Conservation (phyloP, 257 asterid species). For the Ocimum tenuiflorum region DNA sequence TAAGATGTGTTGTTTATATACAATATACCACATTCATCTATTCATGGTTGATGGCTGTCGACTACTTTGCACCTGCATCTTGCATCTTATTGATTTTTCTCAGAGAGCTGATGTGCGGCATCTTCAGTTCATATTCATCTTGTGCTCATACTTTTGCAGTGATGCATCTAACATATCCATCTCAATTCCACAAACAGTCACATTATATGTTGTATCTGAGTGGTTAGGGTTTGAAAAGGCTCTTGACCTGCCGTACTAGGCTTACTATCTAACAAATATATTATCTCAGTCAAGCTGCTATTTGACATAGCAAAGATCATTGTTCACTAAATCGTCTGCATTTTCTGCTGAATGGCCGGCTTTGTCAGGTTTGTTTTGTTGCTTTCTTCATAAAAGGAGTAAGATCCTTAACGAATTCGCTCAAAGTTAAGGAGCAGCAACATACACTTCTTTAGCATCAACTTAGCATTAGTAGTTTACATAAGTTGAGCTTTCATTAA, state of each 20-base stretch:
- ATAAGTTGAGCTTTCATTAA: background rate
- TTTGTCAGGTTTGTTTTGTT: slow-evolving; percentile 20
- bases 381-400: slow-evolving; percentile 14
- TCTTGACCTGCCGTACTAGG: slow-evolving; percentile 18
- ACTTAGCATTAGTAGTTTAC: slow-evolving; percentile 6
- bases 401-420: background rate
- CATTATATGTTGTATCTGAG: background rate
- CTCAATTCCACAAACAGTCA: slow-evolving; percentile 10
- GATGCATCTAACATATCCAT: slow-evolving; percentile 10
- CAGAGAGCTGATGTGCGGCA: slow-evolving; percentile 17
- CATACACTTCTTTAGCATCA: slow-evolving; percentile 5
- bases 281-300: slow-evolving; percentile 9
- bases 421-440: background rate
- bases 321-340: background rate
- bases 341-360: slow-evolving; percentile 4
- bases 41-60: background rate
- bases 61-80: slow-evolving; percentile 12
- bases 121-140: background rate
- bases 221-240: background rate
- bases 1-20: slow-evolving; percentile 24
- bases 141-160: background rate
- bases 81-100: slow-evolving; percentile 19
- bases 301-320: background rate
- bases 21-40: slow-evolving; percentile 21
- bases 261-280: background rate